Evolutionary conservation across 1,284 basidiomycete genomes (phyloP), one percentile per base, ranked within the genome.

Genomic region (Heterobasidion irregulare): DNA sequence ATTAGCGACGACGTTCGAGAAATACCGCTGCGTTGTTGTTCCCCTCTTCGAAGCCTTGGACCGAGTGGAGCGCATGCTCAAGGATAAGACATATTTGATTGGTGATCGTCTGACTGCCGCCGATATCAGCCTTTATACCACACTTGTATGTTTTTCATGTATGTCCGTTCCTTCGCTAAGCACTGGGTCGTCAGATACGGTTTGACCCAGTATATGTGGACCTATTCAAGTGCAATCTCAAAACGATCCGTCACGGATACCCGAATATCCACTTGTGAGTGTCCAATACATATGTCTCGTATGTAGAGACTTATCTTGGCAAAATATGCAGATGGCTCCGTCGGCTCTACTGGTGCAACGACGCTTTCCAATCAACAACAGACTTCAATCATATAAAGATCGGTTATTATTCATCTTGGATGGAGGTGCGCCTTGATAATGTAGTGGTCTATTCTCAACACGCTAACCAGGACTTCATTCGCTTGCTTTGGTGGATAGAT

Each of bases 161-260:
- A 41, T 41, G 5, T 8, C 38, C 38, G n/a, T 41, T n/a, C 38
- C n/a, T 26, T 26, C 26, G 26, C 26, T 26, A 5, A 26, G 38
- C 12, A n/a, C 38, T 41, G 12, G 6, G 38, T 12, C 38, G 38
- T 4, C 38, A 83, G 78, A 72, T 76, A 49, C 77, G 77, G 35
- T 84, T 83, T 66, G 93, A 96, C 65, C 87, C 89, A 0, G 94
- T 92, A 36, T 98, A 99, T 71, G 81, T 89, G 53, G 83, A 84
- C 1, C 90, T 94, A 70, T 98, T 98, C 80, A 98, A 98, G 70
- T 96, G 93, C 75, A 96, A 97, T 77, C 70, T 92, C 61, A 83
- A 84, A 36, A 80, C 82, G 49, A 89, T 91, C 60, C 82, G 87
- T 8, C 65, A 84, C 64, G 87, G 89, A 26, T 96, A 93, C 70